Evolutionary conservation across 176 grass and related monocot species (phyloP), one percentile per base, ranked within the genome.

Genomic region (Leersia perrieri): DNA sequence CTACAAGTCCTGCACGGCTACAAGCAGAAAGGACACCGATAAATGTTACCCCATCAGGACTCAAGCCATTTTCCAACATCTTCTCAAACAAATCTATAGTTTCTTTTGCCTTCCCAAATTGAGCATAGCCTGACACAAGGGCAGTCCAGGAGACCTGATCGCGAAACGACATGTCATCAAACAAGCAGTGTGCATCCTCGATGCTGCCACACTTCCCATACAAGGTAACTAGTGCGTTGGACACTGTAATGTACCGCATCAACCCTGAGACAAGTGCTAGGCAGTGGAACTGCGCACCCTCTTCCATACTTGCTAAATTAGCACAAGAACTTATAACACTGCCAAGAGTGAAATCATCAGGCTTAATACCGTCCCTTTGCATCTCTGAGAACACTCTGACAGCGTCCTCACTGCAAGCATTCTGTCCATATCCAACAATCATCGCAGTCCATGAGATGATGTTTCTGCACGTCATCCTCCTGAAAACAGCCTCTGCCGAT

Each of bases 121-220:
- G 91, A 41, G 91, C 88, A 39, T 90, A 94, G 22, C 91, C 88
- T 11, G 88, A 64, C 5, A 90, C 91, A 57, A 94, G 63, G 32
- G 91, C 91, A 31, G 91, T 94, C 85, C 85, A 94, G 5, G 91
- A 94, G 69, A 90, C 88, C 18, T 87, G 79, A 64, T 90, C 91
- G 0, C 76, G 86, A 60, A 75, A 63, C 0, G 4, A 8, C 85
- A 90, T 90, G 13, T 86, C 88, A 39, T 94, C 81, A 57, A 90
- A 90, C 78, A 88, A 39, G 55, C 49, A 29, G 60, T 86, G 85
- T 0, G 91, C 88, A n/a, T 90, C 85, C 26, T 88, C 82, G 32
- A 90, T 94, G 70, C 74, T 90, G 12, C 91, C 91, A 11, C 88
- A 94, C 74, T 94, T 94, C 0, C 91, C 91, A 30, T 94, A 94